Percentiles rank a stretch among this genome's conserved stretches.
Conservation (phyloP, 2,329 filamentous ascomycete genomes). For the Hymenoscyphus infarciens region DNA sequence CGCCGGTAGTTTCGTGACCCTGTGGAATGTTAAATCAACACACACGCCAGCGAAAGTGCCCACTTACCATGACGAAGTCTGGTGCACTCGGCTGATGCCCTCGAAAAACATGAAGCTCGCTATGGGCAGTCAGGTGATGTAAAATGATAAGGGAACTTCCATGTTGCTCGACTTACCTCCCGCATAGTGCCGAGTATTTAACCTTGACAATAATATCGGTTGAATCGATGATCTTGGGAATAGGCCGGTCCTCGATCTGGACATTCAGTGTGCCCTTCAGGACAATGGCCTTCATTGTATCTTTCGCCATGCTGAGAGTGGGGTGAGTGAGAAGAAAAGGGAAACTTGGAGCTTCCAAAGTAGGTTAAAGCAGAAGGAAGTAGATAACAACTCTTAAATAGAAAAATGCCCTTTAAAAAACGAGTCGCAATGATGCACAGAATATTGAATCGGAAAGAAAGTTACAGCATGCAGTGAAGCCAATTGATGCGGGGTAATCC, state of each 20-base stretch:
- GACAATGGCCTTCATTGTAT: slow-evolving; percentile 82
- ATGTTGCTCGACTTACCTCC: slow-evolving; percentile 60
- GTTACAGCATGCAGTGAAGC: not conserved
- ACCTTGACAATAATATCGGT: slow-evolving; percentile 82
- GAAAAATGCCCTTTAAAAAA: not conserved
- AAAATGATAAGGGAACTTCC: too few species aligned
- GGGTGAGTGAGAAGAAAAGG: not conserved
- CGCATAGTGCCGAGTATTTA: slow-evolving; percentile 78
- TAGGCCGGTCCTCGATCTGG: slow-evolving; percentile 68
- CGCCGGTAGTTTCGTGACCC: slow-evolving; percentile 87
- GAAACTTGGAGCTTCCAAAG: not conserved
- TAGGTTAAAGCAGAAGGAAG: not conserved
- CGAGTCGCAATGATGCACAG: not conserved
- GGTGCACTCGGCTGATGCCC: slow-evolving; percentile 70
- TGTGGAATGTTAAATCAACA: slow-evolving; percentile 1
- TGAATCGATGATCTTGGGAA: slow-evolving; percentile 68
- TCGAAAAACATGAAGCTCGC: slow-evolving; percentile 82
- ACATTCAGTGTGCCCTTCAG: slow-evolving; percentile 60
- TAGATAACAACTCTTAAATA: not conserved
- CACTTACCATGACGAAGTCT: slow-evolving; percentile 50
- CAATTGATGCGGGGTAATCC: not conserved
- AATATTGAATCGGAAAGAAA: not conserved
- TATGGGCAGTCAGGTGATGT: slow-evolving; percentile 35
- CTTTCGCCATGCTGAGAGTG: slow-evolving; percentile 21
- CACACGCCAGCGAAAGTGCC: not conserved